Base-by-base conservation (phyloP, 345 rosid species). In the Psidium guajava region DNA sequence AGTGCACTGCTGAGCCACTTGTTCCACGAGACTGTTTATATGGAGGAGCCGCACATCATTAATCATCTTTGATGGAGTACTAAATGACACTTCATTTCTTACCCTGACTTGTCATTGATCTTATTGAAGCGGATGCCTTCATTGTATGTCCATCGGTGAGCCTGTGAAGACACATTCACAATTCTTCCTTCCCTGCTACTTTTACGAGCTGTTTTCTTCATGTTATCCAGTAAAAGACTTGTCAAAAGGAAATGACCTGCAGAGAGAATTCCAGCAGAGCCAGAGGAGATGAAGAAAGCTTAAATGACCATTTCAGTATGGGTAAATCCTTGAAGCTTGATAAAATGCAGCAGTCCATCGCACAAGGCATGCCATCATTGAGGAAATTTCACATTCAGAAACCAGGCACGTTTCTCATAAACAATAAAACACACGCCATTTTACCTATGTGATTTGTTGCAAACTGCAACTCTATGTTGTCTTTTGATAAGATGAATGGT, bases 211-310 rank as follows among this genome's bases (percentile, higher is more conserved):
- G 97, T 91, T 86, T 92, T 91, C 92, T 92, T 95, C 98, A 94
- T 94, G 0, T 85, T 93, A 20, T 92, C 96, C 94, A 94, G 88
- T 87, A 94, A 89, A 85, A 93, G 96, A 55, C 89, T 90, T 8
- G 95, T 90, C 87, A 95, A 81, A 82, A 94, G 95, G 90, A 95
- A 95, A 91, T 95, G 97, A 82, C 97, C 98, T 93, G 93, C 81
- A 84, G 51, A 82, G 55, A 84, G 86, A 18, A 81, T 84, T 82
- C 52, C 83, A 82, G 8, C 44, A 82, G 82, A 81, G 54, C 36
- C 53, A 51, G 82, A 51, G 18, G 54, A 49, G 54, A 24, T 81
- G 82, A 28, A 24, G 82, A 81, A n/a, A 51, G 82, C 54, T 5
- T 24, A 49, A 81, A 49, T 81, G 54, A n/a, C 28, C 52, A 81